Evolutionary conservation across 257 asterid species (phyloP).

Genomic region (Primulina eburnea): DNA sequence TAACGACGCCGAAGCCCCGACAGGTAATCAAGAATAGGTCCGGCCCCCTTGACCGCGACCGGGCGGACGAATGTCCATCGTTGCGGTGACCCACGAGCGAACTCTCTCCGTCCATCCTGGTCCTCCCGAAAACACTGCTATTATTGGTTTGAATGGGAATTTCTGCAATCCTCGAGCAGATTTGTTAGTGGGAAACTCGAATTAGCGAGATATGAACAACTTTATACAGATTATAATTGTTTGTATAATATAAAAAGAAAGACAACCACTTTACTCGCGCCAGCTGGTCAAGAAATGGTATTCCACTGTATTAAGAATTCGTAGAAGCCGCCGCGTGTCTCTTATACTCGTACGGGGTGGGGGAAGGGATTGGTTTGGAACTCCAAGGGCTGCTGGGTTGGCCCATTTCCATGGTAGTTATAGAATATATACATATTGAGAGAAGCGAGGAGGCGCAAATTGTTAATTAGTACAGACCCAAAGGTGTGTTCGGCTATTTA

Average conservation of each 20-base stretch:
- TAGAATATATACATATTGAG: too few species aligned
- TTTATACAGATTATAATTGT: not conserved
- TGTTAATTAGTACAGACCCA: not conserved
- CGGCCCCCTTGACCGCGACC: conserved; percentile 36
- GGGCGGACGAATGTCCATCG: conserved; percentile 18
- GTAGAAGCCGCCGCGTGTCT: not conserved
- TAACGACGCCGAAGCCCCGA: conserved; percentile 64
- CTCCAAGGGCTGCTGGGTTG: not conserved
- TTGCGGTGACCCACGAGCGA: conserved; percentile 17
- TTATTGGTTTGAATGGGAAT: not conserved
- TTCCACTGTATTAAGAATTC: not conserved
- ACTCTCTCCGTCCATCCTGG: conserved; percentile 37
- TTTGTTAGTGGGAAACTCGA: not conserved
- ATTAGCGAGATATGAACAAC: not conserved
- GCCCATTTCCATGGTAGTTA: not conserved
- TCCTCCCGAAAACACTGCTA: conserved; percentile 2
- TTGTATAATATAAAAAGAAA: not conserved
- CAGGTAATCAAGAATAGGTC: conserved; percentile 65
- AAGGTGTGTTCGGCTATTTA: not conserved
- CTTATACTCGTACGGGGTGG: not conserved
- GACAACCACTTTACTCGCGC: not conserved
- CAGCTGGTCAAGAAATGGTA: conserved; percentile 1
- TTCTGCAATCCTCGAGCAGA: not conserved
- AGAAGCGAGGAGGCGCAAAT: too few species aligned
- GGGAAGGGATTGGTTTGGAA: too few species aligned